Conservation (phyloP, 2,329 filamentous ascomycete genomes). For the Huntiella savannae region DNA sequence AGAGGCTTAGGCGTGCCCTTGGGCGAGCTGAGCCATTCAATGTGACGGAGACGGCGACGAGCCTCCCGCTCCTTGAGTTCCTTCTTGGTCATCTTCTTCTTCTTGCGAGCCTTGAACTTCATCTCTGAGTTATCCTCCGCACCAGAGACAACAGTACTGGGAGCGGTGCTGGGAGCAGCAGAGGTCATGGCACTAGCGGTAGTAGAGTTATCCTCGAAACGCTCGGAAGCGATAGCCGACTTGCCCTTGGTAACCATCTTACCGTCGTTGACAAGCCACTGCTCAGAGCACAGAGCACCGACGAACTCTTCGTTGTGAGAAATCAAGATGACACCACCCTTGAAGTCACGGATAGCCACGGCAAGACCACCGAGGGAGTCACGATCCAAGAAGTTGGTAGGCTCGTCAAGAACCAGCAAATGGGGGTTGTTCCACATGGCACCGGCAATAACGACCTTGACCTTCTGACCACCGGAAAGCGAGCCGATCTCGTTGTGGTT, state of each 20-base stretch:
- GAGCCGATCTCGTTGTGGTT: slow-evolving; percentile 98
- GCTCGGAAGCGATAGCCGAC: slow-evolving; percentile 52
- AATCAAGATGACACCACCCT: slow-evolving; percentile 96
- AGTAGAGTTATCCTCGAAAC: slow-evolving; percentile 65
- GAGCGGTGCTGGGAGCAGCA: slow-evolving; percentile 37
- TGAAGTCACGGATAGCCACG: slow-evolving; percentile 96
- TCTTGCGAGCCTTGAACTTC: slow-evolving; percentile 79
- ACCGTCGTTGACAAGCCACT: slow-evolving; percentile 85
- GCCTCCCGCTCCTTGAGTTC: slow-evolving; percentile 88
- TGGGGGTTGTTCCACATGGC: slow-evolving; percentile 99
- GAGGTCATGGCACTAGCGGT: slow-evolving; percentile 35
- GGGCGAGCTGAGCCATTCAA: slow-evolving; percentile 65
- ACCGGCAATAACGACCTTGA: slow-evolving; percentile 92
- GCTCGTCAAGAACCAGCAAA: slow-evolving; percentile 90
- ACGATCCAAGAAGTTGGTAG: slow-evolving; percentile 97
- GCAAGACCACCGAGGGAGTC: slow-evolving; percentile 91
- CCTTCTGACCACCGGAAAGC: slow-evolving; percentile 90
- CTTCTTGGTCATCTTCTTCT: slow-evolving; percentile 98
- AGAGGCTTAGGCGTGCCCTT: slow-evolving; percentile 63
- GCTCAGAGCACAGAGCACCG: slow-evolving; percentile 82
- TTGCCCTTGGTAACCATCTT: slow-evolving; percentile 70
- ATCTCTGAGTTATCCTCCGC: slow-evolving; percentile 60
- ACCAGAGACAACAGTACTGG: slow-evolving; percentile 59
- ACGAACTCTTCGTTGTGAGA: slow-evolving; percentile 99
- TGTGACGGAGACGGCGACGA: slow-evolving; percentile 68